Conservation (phyloP, 768 basidiomycete species). For the Hericium rajendrae region DNA sequence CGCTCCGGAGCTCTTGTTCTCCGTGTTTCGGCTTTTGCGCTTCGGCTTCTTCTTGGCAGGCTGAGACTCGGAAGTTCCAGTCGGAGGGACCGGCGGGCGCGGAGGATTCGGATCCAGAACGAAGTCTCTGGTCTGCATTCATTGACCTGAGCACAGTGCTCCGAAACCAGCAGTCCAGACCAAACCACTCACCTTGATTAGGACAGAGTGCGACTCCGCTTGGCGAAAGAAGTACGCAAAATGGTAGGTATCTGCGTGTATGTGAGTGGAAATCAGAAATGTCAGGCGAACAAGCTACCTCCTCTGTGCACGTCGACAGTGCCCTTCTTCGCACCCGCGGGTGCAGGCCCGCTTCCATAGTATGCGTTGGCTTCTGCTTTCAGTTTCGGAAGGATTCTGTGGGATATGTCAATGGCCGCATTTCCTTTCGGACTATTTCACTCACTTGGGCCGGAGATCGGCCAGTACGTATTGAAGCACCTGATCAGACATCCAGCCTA, state of each 20-base stretch:
- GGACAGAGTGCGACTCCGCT: constrained; percentile 70
- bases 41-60: neutral
- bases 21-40: neutral
- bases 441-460: constrained; percentile 66
- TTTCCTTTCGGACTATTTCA: neutral
- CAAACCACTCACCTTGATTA: constrained; percentile 53
- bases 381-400: constrained; percentile 61
- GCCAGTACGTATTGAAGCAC: constrained; percentile 73
- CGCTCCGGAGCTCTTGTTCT: too few relatives aligned
- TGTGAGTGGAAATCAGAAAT: neutral
- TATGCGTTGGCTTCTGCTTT: constrained; percentile 44
- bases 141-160: neutral
- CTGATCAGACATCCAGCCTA: constrained; percentile 84
- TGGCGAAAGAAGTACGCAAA: constrained; percentile 86
- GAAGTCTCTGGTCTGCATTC: constrained; percentile 33
- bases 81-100: constrained; percentile 14
- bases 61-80: constrained; percentile 9
- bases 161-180: neutral
- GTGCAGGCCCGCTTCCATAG: constrained; percentile 26
- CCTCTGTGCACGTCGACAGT: constrained; percentile 80
- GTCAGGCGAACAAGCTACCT: constrained; percentile 34
- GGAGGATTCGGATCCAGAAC: constrained; percentile 16
- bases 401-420: neutral
- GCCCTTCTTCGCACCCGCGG: constrained; percentile 48
- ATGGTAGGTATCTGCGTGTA: constrained; percentile 65